phyloP scores from a whole-genome alignment of 495 filamentous ascomycete species.

The Aspergillus nanangensis region DNA sequence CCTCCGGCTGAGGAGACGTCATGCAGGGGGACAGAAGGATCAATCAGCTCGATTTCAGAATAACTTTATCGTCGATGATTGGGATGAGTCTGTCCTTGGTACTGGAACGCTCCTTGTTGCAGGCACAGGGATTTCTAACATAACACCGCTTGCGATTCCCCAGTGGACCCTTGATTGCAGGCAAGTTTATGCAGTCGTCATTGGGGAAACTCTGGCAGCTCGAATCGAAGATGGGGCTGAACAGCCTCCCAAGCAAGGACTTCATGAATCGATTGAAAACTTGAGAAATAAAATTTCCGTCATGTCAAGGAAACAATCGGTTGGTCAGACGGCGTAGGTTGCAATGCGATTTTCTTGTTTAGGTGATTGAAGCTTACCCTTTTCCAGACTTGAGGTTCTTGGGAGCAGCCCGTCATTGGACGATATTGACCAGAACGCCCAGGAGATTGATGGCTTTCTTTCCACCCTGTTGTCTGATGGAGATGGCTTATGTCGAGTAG shows the following conservation, averaged over 20 bases:
- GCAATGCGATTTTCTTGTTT: background rate
- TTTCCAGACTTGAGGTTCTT: constrained; percentile 25
- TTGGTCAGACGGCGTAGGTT: constrained; percentile 23
- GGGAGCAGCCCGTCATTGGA: constrained; percentile 18
- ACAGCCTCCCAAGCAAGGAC: constrained; percentile 3
- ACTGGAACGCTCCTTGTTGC: background rate
- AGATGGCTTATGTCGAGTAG: too few relatives aligned
- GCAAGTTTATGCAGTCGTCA: constrained; percentile 23
- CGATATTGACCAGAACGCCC: constrained; percentile 32
- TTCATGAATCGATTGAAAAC: constrained; percentile 15
- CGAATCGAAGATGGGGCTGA: background rate
- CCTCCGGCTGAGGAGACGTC: constrained; percentile 21
- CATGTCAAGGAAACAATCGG: background rate
- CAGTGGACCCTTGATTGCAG: constrained; percentile 32
- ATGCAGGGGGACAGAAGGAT: constrained; percentile 5
- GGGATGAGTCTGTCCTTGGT: constrained; percentile 25
- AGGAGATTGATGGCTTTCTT: constrained; percentile 20
- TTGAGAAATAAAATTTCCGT: constrained; percentile 9
- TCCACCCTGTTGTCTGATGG: constrained; percentile 3
- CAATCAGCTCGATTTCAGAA: constrained; percentile 6
- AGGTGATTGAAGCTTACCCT: constrained; percentile 7
- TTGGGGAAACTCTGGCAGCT: constrained; percentile 4
- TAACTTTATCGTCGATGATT: constrained; percentile 36
- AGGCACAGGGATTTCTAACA: constrained; percentile 6
- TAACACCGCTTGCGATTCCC: constrained; percentile 8